These are phyloP conservation scores for Boletellus ananiceps DNA, from an alignment of 768 basidiomycete species.

Conservation along the genomic window DNA sequence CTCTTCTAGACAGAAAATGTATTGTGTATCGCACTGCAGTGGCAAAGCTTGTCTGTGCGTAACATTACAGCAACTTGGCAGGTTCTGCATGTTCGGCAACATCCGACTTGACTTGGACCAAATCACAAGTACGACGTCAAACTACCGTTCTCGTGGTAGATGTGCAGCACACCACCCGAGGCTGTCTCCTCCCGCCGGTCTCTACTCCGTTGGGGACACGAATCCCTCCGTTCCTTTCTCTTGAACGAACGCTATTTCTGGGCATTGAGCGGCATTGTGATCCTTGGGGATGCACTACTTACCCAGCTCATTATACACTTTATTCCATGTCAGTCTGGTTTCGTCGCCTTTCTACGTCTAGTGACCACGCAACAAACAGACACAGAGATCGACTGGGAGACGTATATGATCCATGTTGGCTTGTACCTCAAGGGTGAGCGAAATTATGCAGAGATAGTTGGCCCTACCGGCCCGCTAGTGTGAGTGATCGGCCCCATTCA, in stretches of 20 bases:
- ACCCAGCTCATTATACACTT: constrained; percentile 77
- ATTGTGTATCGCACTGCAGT: neutral
- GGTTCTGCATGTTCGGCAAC: neutral
- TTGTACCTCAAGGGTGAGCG: constrained; percentile 76
- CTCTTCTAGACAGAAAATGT: constrained; percentile 7
- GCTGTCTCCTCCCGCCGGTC: neutral
- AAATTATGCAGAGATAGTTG: constrained; percentile 75
- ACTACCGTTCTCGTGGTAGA: neutral
- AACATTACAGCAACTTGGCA: neutral
- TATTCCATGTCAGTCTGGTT: constrained; percentile 66
- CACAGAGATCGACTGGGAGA: constrained; percentile 98
- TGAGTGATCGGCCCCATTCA: constrained; percentile 33
- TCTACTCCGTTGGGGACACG: constrained; percentile 4
- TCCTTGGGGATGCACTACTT: constrained; percentile 72
- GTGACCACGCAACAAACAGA: constrained; percentile 46
- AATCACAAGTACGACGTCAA: too few relatives aligned
- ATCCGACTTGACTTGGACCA: neutral
- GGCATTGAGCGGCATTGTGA: constrained; percentile 55
- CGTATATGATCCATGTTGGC: constrained; percentile 87
- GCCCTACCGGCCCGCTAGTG: constrained; percentile 94
- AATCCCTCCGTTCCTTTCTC: constrained; percentile 27
- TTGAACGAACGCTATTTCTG: constrained; percentile 61
- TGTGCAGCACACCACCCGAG: constrained; percentile 2
- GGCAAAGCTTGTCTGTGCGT: neutral
- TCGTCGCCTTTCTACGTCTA: constrained; percentile 3